These are phyloP conservation scores for Dillenia turbinata DNA, from an alignment of 164 flowering plant species.

Conservation along the genomic window DNA sequence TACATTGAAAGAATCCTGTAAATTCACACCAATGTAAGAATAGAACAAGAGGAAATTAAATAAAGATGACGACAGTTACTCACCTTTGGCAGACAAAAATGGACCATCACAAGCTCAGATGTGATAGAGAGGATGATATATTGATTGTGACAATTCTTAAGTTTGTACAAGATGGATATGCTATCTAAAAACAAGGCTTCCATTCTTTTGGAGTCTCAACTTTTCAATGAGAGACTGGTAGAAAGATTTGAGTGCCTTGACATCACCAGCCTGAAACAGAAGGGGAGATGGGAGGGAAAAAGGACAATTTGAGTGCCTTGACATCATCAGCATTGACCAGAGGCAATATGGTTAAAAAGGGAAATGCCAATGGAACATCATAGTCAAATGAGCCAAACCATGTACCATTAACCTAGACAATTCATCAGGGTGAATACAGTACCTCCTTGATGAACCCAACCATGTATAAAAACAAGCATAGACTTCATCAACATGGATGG, in stretches of 20 bases:
- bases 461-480: too few relatives aligned
- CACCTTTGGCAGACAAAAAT: conserved; percentile 17
- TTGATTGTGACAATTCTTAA: not conserved
- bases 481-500: too few relatives aligned
- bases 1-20: conserved; percentile 34
- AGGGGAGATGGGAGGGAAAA: not conserved
- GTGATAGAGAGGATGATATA: conserved; percentile 5
- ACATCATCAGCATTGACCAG: conserved; percentile 67
- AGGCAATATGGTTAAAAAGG: not conserved
- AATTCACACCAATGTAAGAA: conserved; percentile 7
- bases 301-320: conserved; percentile 44
- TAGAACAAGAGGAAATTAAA: not conserved
- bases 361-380: conserved; percentile 17
- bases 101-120: conserved; percentile 1
- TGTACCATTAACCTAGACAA: too few relatives aligned
- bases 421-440: too few relatives aligned
- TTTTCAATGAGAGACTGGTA: conserved; percentile 81
- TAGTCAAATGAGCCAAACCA: not conserved
- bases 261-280: conserved; percentile 64
- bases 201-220: conserved; percentile 75
- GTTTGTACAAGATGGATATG: conserved; percentile 17
- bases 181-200: conserved; percentile 90
- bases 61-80: not conserved
- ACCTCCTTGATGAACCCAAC: too few relatives aligned
- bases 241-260: conserved; percentile 64